Conservation (phyloP, 108 stramenopile species). For the Cyclotella kingstonii region DNA sequence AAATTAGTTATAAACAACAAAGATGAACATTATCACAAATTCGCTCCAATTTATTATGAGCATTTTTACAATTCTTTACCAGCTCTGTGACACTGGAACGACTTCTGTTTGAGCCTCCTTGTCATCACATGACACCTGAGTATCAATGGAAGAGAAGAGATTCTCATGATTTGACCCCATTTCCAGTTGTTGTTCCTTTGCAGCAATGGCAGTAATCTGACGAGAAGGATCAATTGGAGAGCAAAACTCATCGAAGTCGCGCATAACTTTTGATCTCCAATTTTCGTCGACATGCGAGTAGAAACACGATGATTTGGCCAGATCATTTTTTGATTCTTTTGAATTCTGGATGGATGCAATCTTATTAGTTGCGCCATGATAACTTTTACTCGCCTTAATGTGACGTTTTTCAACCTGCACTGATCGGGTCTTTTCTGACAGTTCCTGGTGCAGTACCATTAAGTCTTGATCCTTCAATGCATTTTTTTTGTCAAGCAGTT, state of each 20-base stretch:
- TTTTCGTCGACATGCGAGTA: background rate
- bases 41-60: too few relatives aligned
- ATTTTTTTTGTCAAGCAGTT: too few relatives aligned
- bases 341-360: background rate
- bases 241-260: constrained; percentile 1
- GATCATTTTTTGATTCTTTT: background rate
- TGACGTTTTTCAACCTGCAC: too few relatives aligned
- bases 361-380: background rate
- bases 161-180: constrained; percentile 1
- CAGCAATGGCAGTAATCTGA: background rate
- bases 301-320: background rate
- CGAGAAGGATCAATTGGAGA: constrained; percentile 2
- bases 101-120: background rate
- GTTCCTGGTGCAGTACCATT: too few relatives aligned
- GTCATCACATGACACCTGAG: constrained; percentile 2
- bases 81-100: too few relatives aligned
- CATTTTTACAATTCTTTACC: too few relatives aligned
- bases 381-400: too few relatives aligned
- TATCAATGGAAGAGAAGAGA: constrained; percentile 1
- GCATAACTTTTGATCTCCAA: background rate
- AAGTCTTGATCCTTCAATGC: too few relatives aligned
- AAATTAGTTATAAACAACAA: too few relatives aligned
- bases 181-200: too few relatives aligned
- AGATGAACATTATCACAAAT: too few relatives aligned
- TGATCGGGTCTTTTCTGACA: too few relatives aligned